These are phyloP conservation scores for Fraxinus paxiana DNA, from an alignment of 305 asterid genomes.

Conservation along the genomic window DNA sequence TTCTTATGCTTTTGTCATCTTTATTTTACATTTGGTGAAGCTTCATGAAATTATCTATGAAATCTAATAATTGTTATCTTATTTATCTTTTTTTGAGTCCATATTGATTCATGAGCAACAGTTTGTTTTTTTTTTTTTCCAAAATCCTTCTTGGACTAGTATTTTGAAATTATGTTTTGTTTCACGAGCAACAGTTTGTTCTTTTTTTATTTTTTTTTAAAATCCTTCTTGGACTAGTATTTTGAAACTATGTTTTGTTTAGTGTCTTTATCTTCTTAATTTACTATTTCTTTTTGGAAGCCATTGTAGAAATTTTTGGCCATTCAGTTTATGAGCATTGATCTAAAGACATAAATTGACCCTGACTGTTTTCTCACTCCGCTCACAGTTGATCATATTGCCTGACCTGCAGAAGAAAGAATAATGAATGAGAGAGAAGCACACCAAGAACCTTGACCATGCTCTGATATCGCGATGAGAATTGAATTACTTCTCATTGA, in stretches of 20 bases:
- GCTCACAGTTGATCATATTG: background rate
- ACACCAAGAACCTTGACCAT: background rate
- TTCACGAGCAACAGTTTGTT: background rate
- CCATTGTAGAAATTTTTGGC: background rate
- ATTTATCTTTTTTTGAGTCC: background rate
- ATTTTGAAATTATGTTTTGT: background rate
- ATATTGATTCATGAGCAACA: conserved; percentile 1
- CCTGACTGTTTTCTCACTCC: background rate
- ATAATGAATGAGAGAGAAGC: background rate
- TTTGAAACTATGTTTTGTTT: background rate
- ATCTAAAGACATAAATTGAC: background rate
- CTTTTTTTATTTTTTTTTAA: background rate
- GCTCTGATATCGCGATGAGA: background rate
- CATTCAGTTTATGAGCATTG: background rate
- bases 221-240: background rate
- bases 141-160: background rate
- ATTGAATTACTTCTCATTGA: background rate
- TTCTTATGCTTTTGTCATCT: background rate
- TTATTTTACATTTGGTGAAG: background rate
- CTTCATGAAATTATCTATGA: background rate
- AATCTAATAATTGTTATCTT: background rate
- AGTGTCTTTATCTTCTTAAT: background rate
- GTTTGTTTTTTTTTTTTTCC: background rate
- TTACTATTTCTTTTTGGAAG: background rate
- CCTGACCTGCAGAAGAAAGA: background rate